phyloP scores from a whole-genome alignment of 495 filamentous ascomycete genomes.

The Xylaria cubensis region DNA sequence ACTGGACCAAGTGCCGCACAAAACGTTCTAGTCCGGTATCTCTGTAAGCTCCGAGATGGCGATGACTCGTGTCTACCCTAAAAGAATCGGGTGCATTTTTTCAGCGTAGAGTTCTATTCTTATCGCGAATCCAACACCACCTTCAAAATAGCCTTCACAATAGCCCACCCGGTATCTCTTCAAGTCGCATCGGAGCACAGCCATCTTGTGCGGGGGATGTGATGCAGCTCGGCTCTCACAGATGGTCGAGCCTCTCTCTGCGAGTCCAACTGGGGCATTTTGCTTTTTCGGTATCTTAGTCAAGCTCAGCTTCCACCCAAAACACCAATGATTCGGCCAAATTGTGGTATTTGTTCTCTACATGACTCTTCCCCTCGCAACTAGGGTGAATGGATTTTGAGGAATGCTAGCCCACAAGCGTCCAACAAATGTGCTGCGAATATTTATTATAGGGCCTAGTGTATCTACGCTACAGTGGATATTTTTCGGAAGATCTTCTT shows the following conservation, averaged over 20 bases:
- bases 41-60: not conserved
- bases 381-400: not conserved
- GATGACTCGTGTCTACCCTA: constrained; percentile 1
- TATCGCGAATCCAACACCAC: constrained; percentile 6
- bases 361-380: not conserved
- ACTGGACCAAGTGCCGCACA: constrained; percentile 1
- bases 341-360: not conserved
- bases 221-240: constrained; percentile 13
- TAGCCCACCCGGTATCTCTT: not conserved
- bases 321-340: not conserved
- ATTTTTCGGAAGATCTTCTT: constrained; percentile 44
- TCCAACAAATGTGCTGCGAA: not conserved
- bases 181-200: constrained; percentile 9
- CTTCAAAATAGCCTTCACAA: constrained; percentile 4
- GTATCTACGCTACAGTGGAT: not conserved
- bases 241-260: constrained; percentile 1
- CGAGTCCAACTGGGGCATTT: constrained; percentile 4
- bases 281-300: constrained; percentile 17
- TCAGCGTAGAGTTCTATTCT: constrained; percentile 9
- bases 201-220: constrained; percentile 11
- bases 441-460: constrained; percentile 15
- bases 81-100: not conserved
- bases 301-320: constrained; percentile 14
- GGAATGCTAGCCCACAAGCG: not conserved
- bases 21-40: not conserved